These are phyloP conservation scores for Golovinomyces cichoracearum DNA, from an alignment of 2,329 filamentous ascomycete genomes.

Conservation along the genomic window DNA sequence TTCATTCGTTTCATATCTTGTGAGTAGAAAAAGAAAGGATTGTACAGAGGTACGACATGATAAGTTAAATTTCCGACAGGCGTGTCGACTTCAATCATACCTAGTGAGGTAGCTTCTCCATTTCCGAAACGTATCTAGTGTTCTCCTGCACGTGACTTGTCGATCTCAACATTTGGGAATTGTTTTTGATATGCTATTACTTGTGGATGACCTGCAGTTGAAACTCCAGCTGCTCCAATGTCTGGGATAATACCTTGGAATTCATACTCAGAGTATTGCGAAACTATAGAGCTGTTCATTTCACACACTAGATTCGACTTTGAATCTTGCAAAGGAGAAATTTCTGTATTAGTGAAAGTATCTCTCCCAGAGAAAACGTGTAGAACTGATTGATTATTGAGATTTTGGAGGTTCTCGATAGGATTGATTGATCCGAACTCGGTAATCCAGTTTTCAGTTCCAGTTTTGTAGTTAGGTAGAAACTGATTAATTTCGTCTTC, in stretches of 20 bases:
- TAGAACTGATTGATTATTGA: not conserved
- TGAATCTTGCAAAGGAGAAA: not conserved
- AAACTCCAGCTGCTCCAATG: not conserved
- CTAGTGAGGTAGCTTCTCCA: not conserved
- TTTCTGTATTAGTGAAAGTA: not conserved
- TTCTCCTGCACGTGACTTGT: not conserved
- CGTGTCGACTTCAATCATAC: not conserved
- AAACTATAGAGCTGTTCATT: not conserved
- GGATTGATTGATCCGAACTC: not conserved
- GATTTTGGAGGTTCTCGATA: not conserved
- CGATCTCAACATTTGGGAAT: not conserved
- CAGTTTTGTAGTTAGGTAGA: not conserved
- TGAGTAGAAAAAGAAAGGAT: not conserved
- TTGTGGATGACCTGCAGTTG: not conserved
- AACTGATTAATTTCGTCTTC: not conserved
- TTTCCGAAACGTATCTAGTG: not conserved
- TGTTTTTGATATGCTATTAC: not conserved
- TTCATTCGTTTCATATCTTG: not conserved
- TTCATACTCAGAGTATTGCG: not conserved
- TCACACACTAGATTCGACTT: not conserved
- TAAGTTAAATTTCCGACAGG: not conserved
- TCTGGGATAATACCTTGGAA: slow-evolving; percentile 1
- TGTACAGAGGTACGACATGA: not conserved
- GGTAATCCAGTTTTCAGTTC: not conserved
- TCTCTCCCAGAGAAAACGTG: not conserved